Base-by-base conservation (phyloP, 495 filamentous ascomycete genomes). In the Cairneyella variabilis region DNA sequence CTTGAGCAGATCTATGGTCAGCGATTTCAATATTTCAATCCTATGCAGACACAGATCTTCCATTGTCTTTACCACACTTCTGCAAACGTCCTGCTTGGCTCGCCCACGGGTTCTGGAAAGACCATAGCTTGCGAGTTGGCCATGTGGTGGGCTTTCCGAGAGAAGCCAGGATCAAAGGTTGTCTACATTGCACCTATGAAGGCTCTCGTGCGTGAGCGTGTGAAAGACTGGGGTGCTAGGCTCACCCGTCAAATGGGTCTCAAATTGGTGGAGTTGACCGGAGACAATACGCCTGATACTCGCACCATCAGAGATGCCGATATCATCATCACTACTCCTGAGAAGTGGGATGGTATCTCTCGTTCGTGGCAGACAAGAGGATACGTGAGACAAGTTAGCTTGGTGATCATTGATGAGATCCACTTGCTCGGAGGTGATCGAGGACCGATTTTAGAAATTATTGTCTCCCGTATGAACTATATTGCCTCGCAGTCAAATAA, bases 111-210 rank as follows among this genome's bases (percentile, higher is more conserved):
- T 44, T 93, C 88, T 73, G 93, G 93, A 51, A 99, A 99, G 72
- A 99, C 93, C 2, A 84, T 99, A 26, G 93, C 93, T 12, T 88
- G 86, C 26, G 93, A 99, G 64, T 66, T 99, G 47, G 95, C 95
- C n/a, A 97, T 99, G 95, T 99, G 93, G 93, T 96, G 90, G 92
- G 91, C 95, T 5, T 97, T 99, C 69, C 84, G 92, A 10, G 91
- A 97, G 66, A 88, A 86, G 36, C 95, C 95, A 1, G 90, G 91
- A 2, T 96, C 89, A 2, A 99, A 99, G 71, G 92, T 99, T 1
- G 91, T 99, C 21, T 99, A 99, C 62, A 97, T 99, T 60, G 93
- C 93, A 3, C 93, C 93, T 0, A 99, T 99, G 93, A 99, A 99
- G 64, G 93, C 93, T 2, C 83, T 99, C 28, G 93, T 99, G 41